These are phyloP conservation scores for Suillus plorans DNA, from an alignment of 768 basidiomycete genomes.

Conservation along the genomic window DNA sequence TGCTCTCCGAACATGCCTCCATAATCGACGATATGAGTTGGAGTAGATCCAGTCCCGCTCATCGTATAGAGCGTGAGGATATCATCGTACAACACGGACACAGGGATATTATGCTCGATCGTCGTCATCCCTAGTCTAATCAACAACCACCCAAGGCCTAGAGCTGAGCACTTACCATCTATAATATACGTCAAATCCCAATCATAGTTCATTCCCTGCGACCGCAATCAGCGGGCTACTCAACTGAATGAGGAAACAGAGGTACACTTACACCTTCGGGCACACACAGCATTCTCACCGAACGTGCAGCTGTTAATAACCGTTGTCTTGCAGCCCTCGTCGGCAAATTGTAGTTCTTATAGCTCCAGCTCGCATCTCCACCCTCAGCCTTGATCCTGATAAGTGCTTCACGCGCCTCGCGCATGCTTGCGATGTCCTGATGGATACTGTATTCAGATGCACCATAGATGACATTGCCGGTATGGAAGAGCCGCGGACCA, in stretches of 20 bases:
- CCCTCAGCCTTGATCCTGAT: constrained; percentile 71
- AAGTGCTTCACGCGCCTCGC: constrained; percentile 65
- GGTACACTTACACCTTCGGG: constrained; percentile 56
- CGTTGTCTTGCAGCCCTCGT: constrained; percentile 69
- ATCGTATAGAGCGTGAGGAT: constrained; percentile 57
- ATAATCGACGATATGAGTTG: constrained; percentile 77
- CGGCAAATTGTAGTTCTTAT: constrained; percentile 78
- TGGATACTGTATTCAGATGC: constrained; percentile 53
- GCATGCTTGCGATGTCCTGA: constrained; percentile 61
- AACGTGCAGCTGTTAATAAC: constrained; percentile 56
- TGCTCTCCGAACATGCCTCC: constrained; percentile 73
- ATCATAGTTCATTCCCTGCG: constrained; percentile 70
- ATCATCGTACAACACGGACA: constrained; percentile 66
- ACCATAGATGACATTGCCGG: constrained; percentile 56
- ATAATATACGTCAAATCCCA: constrained; percentile 80
- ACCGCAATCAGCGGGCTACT: neutral
- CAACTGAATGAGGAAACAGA: neutral
- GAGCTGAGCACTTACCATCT: constrained; percentile 49
- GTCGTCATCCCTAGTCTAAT: constrained; percentile 65
- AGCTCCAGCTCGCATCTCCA: constrained; percentile 67
- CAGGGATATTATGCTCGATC: constrained; percentile 67
- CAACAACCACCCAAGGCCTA: neutral
- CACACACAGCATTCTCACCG: constrained; percentile 68
- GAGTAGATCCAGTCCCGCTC: constrained; percentile 73
- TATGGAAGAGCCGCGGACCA: constrained; percentile 73